These are phyloP conservation scores for Ustilago bromivora DNA, from an alignment of 1,284 basidiomycete genomes.

Conservation along the genomic window DNA sequence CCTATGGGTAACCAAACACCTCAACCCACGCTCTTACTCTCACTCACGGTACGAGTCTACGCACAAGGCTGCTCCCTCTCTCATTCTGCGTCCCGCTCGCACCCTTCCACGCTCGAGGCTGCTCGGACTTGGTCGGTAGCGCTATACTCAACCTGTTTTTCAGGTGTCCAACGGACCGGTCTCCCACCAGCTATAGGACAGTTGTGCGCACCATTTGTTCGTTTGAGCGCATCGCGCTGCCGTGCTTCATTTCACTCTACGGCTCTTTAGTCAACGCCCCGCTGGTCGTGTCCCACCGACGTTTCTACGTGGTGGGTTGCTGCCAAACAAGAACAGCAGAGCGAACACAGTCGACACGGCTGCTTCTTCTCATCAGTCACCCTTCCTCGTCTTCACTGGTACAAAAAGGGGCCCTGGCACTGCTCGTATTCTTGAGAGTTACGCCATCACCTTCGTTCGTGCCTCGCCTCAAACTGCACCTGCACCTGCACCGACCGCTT, in stretches of 20 bases:
- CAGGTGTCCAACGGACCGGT: background rate
- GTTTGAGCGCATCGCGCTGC: background rate
- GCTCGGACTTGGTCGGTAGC: background rate
- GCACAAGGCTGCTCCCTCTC: background rate
- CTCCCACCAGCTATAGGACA: conserved; percentile 20
- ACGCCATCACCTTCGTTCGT: background rate
- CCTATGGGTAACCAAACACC: background rate
- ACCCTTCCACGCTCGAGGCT: background rate
- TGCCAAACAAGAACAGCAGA: background rate
- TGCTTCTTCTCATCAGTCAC: background rate
- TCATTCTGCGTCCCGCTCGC: background rate
- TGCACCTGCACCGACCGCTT: background rate
- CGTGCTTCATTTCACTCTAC: conserved; percentile 10
- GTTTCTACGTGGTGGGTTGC: background rate
- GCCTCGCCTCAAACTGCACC: background rate
- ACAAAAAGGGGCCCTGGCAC: conserved; percentile 1
- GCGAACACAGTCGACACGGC: background rate
- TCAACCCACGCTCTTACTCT: background rate
- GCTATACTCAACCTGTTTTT: background rate
- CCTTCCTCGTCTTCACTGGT: background rate
- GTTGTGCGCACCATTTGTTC: background rate
- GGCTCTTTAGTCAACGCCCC: background rate
- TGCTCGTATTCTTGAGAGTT: background rate
- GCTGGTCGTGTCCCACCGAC: conserved; percentile 8
- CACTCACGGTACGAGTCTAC: background rate